phyloP scores from a whole-genome alignment of 2,329 filamentous ascomycete genomes.

The Cercospora janseana region DNA sequence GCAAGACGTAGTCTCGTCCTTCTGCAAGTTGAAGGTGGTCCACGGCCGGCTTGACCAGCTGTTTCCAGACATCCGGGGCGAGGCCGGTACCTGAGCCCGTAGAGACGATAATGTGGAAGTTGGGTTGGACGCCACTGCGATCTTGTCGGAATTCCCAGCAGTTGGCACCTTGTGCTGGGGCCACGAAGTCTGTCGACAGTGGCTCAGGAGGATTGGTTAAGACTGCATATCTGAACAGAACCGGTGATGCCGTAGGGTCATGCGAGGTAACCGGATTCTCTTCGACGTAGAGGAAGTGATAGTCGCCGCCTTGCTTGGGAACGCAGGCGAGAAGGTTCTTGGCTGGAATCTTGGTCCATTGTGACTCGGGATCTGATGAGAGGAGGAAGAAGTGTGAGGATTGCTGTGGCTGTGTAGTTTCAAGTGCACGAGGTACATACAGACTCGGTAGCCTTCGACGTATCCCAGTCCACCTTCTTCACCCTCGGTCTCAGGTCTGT shows the following conservation, averaged over 20 bases:
- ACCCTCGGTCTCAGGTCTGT: constrained; percentile 23
- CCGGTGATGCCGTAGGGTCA: constrained; percentile 22
- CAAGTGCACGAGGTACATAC: constrained; percentile 17
- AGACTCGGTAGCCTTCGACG: constrained; percentile 26
- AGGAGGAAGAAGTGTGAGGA: background rate
- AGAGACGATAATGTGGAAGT: constrained; percentile 47
- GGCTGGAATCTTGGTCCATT: constrained; percentile 23
- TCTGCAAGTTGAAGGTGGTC: constrained; percentile 41
- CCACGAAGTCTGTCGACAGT: constrained; percentile 25
- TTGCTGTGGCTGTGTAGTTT: background rate
- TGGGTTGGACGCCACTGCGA: constrained; percentile 14
- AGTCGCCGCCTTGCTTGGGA: constrained; percentile 21
- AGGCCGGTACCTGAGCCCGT: constrained; percentile 46
- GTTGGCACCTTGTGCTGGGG: constrained; percentile 22
- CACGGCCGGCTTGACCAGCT: constrained; percentile 44
- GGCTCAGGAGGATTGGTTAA: constrained; percentile 28
- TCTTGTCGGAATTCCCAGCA: constrained; percentile 25
- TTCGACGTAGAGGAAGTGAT: constrained; percentile 29
- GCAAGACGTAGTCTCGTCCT: constrained; percentile 44
- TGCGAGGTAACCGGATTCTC: constrained; percentile 22
- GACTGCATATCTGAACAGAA: constrained; percentile 27
- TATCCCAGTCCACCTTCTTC: constrained; percentile 26
- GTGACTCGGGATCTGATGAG: constrained; percentile 17
- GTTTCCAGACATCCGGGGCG: constrained; percentile 42
- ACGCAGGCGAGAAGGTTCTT: constrained; percentile 30